Base-by-base conservation (phyloP, 805 yeast species). In the Citeromyces matritensis region DNA sequence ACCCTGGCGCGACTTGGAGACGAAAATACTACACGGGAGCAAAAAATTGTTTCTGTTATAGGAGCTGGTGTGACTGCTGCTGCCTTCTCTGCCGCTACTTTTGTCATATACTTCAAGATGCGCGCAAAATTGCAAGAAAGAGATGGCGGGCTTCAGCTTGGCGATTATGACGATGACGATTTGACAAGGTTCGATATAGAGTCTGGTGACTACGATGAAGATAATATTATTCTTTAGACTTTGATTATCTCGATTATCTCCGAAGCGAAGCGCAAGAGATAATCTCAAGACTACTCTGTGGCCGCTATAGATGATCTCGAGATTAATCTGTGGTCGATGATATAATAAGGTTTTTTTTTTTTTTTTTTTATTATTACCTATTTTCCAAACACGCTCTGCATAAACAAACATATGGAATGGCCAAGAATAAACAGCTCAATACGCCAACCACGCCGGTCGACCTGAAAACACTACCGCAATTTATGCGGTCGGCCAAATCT, bases 1-100 rank as follows among this genome's bases (percentile, higher is more conserved):
- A 73, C 82, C 35, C 47, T 86, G 24, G 80, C 73, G 36, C 68
- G 69, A 28, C 56, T 86, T 32, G 88, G 91, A 3, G 69, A 70
- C 33, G 65, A 66, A 24, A 67, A 73, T 25, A 37, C 58, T 3
- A 37, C 33, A 9, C 23, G 39, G 6, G 44, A 60, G 1, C 57
- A 76, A 2, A 67, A 67, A 43, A 27, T 76, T n/a, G 56, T 79
- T 6, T 88, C 84, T 47, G 33, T 78, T 2, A 15, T 72, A 2
- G 69, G 85, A 30, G 68, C 85, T 1, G 3, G 69, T 0, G 38
- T 78, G 4, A 73, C 95, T 0, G 58, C 57, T 3, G 28, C 50
- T 0, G 69, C 79, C 0, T 63, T 83, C 5, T 53, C 65, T 1
- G 36, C 58, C 6, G 76, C 88, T 0, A 74, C 91, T 1, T 75